A percentile compares a stretch with the other conserved stretches of the same genome.
Conservation (phyloP, 1,139 yeast genomes). For the Debaryomyces fabryi region DNA sequence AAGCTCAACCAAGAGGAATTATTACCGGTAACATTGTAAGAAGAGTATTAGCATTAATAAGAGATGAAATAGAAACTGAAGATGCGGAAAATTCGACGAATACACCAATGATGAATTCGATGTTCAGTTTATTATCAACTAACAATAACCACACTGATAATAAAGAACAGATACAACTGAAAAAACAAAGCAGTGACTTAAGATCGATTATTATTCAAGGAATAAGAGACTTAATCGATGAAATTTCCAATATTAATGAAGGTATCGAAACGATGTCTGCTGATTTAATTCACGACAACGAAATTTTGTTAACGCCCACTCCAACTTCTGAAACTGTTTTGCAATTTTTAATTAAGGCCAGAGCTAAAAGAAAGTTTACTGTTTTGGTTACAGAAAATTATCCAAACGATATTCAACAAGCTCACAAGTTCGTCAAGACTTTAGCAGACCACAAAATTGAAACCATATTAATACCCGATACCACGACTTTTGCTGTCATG, state of each 20-base stretch:
- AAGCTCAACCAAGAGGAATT: conserved; percentile 77
- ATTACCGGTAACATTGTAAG: conserved; percentile 90
- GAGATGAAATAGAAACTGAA: conserved; percentile 80
- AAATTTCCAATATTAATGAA: conserved; percentile 85
- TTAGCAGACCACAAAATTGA: conserved; percentile 87
- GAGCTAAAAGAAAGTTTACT: conserved; percentile 86
- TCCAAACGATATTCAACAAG: conserved; percentile 78
- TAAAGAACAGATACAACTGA: conserved; percentile 37
- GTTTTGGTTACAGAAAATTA: conserved; percentile 91
- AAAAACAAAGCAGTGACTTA: conserved; percentile 60
- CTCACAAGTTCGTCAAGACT: conserved; percentile 79
- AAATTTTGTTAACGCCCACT: conserved; percentile 87
- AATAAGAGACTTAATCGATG: conserved; percentile 90
- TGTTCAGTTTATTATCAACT: conserved; percentile 85
- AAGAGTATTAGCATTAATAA: conserved; percentile 80
- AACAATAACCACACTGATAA: conserved; percentile 30
- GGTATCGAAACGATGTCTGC: conserved; percentile 88
- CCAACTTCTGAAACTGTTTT: conserved; percentile 90
- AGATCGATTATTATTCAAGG: conserved; percentile 93
- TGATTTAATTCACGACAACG: conserved; percentile 94
- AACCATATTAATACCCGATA: conserved; percentile 89
- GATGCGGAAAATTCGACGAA: conserved; percentile 32
- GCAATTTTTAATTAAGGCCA: conserved; percentile 83
- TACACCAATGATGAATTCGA: conserved; percentile 72
- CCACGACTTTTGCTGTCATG: conserved; percentile 94